Percentiles rank a stretch among this genome's conserved stretches.
These are phyloP conservation scores for Millerago galiae DNA, from an alignment of 805 yeast genomes.

Conservation along the genomic window DNA sequence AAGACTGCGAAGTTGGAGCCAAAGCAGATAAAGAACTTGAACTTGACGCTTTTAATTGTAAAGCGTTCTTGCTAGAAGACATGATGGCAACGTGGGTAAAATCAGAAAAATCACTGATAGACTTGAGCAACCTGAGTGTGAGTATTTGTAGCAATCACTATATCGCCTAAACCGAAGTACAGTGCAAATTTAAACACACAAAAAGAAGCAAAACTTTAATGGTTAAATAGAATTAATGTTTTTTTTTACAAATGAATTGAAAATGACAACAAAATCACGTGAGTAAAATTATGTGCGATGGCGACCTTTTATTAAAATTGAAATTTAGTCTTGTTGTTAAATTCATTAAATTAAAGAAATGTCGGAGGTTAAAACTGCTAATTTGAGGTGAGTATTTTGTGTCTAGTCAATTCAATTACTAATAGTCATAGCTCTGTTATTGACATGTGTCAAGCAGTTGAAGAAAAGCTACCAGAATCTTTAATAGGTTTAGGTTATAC, in stretches of 20 bases:
- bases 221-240: no score
- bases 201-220: background rate
- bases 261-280: background rate
- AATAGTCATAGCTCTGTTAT: conserved; percentile 12
- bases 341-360: conserved; percentile 1
- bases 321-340: background rate
- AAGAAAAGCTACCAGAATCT: conserved; percentile 11
- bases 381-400: conserved; percentile 8
- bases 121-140: background rate
- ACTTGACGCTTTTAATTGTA: no score
- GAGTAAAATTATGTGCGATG: background rate
- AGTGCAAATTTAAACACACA: conserved; percentile 7
- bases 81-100: no score
- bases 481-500: conserved; percentile 30
- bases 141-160: conserved; percentile 3
- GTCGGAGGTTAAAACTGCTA: conserved; percentile 13
- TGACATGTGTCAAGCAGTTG: conserved; percentile 12
- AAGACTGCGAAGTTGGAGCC: background rate
- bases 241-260: no score
- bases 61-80: no score
- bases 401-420: background rate
- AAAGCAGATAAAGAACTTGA: no score
- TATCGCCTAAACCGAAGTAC: conserved; percentile 9
- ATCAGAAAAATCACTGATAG: no score
- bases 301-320: no score